Percentiles rank a stretch among this genome's conserved stretches.
Evolutionary conservation across 1,284 basidiomycete genomes (phyloP).

Genomic region (Papiliotrema fonsecae): DNA sequence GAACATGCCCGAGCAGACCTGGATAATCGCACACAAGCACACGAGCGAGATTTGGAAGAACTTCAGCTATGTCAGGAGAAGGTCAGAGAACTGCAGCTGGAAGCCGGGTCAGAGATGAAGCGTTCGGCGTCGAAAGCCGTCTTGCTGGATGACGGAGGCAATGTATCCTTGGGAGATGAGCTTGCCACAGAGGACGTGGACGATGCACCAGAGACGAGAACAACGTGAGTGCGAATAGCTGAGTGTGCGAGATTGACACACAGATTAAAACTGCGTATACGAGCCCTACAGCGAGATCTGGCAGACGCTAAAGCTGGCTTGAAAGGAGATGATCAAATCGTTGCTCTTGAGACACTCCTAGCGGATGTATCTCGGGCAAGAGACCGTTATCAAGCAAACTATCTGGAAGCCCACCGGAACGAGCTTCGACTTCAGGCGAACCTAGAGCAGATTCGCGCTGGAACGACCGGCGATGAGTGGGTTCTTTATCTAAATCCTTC

Average conservation of each 20-base stretch:
- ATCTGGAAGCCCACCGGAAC: constrained; percentile 75
- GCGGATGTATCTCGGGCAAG: constrained; percentile 89
- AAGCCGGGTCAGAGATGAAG: not conserved
- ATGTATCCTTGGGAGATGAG: constrained; percentile 48
- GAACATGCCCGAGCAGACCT: constrained; percentile 67
- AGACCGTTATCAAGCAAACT: constrained; percentile 81
- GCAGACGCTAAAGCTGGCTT: constrained; percentile 62
- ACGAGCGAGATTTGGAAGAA: constrained; percentile 74
- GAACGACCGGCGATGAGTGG: constrained; percentile 73
- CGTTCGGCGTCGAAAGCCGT: not conserved
- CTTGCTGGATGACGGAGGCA: constrained; percentile 7
- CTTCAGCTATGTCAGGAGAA: constrained; percentile 85
- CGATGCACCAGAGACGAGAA: constrained; percentile 77
- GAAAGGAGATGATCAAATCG: constrained; percentile 66
- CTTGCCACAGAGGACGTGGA: constrained; percentile 47
- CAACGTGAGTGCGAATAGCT: constrained; percentile 52
- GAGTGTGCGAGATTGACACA: not conserved
- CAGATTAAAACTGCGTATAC: constrained; percentile 72
- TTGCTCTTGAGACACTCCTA: constrained; percentile 82
- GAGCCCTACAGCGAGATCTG: constrained; percentile 76
- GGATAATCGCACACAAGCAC: constrained; percentile 58
- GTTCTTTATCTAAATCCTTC: constrained; percentile 23
- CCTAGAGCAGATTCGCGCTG: constrained; percentile 81
- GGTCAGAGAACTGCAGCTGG: constrained; percentile 78
- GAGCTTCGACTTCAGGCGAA: constrained; percentile 74